These are phyloP conservation scores for Sabuloglossum arenarium DNA, from an alignment of 495 filamentous ascomycete genomes.

Conservation along the genomic window DNA sequence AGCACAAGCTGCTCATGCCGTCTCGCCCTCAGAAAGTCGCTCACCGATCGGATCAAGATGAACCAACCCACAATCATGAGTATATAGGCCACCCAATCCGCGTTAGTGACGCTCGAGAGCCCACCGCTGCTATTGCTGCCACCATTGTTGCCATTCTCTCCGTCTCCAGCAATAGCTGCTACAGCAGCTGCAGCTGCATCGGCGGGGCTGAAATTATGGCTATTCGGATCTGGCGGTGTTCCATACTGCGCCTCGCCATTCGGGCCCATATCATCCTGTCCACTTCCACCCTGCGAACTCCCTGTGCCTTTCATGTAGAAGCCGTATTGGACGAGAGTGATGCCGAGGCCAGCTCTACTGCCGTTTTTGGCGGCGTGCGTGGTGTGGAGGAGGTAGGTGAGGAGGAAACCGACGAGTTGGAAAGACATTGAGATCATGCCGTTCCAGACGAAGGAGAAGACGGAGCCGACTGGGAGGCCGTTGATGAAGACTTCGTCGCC, in stretches of 20 bases:
- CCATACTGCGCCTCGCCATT: slow-evolving; percentile 32
- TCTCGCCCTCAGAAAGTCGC: slow-evolving; percentile 69
- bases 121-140: neutral
- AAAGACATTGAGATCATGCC: slow-evolving; percentile 98
- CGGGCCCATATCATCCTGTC: slow-evolving; percentile 21
- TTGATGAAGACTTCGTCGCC: slow-evolving; percentile 93
- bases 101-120: slow-evolving; percentile 31
- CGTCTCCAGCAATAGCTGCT: slow-evolving; percentile 14
- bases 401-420: slow-evolving; percentile 86
- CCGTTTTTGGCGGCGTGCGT: slow-evolving; percentile 97
- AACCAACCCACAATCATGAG: slow-evolving; percentile 99
- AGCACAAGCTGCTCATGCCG: slow-evolving; percentile 82
- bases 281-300: slow-evolving; percentile 22
- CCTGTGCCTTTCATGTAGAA: slow-evolving; percentile 64
- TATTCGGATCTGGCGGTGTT: slow-evolving; percentile 66
- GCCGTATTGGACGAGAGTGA: slow-evolving; percentile 90
- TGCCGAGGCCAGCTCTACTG: slow-evolving; percentile 78
- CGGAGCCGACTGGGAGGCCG: slow-evolving; percentile 81
- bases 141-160: slow-evolving; percentile 12
- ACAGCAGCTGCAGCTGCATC: slow-evolving; percentile 18
- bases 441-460: slow-evolving; percentile 96
- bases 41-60: slow-evolving; percentile 73
- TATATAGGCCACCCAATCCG: slow-evolving; percentile 78
- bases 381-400: slow-evolving; percentile 94
- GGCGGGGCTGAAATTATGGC: slow-evolving; percentile 62